phyloP scores from a whole-genome alignment of 2,329 filamentous ascomycete species.

The Rugonectria rugulosa region DNA sequence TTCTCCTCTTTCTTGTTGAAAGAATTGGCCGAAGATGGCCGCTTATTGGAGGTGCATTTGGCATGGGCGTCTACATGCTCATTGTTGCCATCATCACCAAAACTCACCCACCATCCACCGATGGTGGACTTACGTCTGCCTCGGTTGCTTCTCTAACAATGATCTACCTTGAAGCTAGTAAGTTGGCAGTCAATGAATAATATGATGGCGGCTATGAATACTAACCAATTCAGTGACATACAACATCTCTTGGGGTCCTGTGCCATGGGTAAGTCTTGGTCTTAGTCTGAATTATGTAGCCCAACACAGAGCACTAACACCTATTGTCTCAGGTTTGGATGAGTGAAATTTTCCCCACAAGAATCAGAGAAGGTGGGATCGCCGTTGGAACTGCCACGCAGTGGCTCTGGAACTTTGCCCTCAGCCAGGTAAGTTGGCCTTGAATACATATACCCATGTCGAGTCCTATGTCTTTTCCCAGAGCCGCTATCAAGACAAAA shows the following conservation, averaged over 20 bases:
- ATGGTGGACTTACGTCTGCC: conserved; percentile 43
- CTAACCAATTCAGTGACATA: conserved; percentile 48
- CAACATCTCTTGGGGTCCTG: conserved; percentile 58
- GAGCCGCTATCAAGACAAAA: neutral
- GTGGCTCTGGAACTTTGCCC: conserved; percentile 61
- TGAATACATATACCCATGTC: conserved; percentile 56
- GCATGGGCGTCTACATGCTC: conserved; percentile 62
- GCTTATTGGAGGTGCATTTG: conserved; percentile 56
- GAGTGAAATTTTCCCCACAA: conserved; percentile 57
- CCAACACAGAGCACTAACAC: neutral
- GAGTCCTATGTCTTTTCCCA: conserved; percentile 10
- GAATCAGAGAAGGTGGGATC: conserved; percentile 58
- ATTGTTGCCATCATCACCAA: conserved; percentile 58
- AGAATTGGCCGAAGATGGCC: conserved; percentile 56
- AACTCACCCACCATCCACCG: conserved; percentile 49
- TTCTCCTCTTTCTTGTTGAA: conserved; percentile 58
- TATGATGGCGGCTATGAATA: neutral
- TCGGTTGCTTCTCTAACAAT: conserved; percentile 58
- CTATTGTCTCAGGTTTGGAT: conserved; percentile 49
- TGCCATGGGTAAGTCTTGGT: conserved; percentile 51
- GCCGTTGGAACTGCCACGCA: conserved; percentile 58
- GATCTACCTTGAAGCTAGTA: conserved; percentile 57
- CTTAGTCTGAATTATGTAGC: no score
- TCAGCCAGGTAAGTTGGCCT: conserved; percentile 56
- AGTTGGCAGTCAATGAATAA: conserved; percentile 7